These are phyloP conservation scores for Epichloe sibirici DNA, from an alignment of 2,329 filamentous ascomycete species.

Conservation along the genomic window DNA sequence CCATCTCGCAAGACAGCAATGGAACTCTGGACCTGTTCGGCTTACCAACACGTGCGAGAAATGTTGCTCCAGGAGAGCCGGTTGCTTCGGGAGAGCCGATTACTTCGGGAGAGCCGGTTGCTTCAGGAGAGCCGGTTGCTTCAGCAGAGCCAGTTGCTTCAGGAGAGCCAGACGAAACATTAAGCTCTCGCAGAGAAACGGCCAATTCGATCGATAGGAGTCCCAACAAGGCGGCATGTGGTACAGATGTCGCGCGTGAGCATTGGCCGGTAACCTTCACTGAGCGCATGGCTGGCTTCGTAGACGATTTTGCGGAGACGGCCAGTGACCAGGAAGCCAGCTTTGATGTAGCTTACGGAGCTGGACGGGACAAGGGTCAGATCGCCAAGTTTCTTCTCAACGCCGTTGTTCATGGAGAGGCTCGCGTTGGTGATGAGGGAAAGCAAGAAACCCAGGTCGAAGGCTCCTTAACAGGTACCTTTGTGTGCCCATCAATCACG, in stretches of 20 bases:
- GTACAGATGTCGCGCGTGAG: not conserved
- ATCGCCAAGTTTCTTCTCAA: conserved; percentile 47
- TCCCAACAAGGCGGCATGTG: too few relatives aligned
- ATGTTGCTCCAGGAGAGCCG: not conserved
- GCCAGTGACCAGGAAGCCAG: conserved; percentile 34
- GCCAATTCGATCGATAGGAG: too few relatives aligned
- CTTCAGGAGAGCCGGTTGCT: too few relatives aligned
- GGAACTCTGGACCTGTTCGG: conserved; percentile 42
- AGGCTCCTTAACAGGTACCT: conserved; percentile 42
- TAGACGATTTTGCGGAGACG: conserved; percentile 33
- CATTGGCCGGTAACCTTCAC: conserved; percentile 38
- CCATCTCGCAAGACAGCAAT: conserved; percentile 33
- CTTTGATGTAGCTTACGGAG: conserved; percentile 40
- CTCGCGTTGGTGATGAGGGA: not conserved
- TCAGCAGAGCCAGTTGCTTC: too few relatives aligned
- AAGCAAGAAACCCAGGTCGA: conserved; percentile 22
- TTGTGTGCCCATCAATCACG: conserved; percentile 23
- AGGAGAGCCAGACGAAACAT: too few relatives aligned
- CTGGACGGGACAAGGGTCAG: conserved; percentile 40
- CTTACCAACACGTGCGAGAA: conserved; percentile 26
- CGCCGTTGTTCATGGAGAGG: conserved; percentile 30
- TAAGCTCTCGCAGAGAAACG: too few relatives aligned
- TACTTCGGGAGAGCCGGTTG: too few relatives aligned
- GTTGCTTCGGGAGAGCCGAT: too few relatives aligned
- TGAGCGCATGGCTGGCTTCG: conserved; percentile 51